Percentiles rank a stretch among this genome's conserved stretches.
Evolutionary conservation across 164 flowering plant genomes (phyloP).

Genomic region (Annona cherimola): DNA sequence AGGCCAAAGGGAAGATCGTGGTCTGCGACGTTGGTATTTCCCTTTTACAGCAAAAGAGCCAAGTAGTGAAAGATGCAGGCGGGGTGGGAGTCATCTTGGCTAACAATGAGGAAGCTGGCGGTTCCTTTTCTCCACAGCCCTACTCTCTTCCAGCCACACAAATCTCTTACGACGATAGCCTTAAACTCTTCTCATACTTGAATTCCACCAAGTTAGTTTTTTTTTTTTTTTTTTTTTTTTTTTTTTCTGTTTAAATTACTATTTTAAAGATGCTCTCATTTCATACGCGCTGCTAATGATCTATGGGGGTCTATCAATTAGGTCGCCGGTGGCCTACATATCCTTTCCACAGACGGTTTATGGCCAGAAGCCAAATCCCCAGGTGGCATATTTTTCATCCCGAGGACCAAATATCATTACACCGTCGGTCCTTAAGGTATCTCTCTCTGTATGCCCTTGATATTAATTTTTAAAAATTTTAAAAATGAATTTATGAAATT

Average conservation of each 20-base stretch:
- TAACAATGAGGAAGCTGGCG: conserved; percentile 10
- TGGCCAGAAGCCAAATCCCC: too few relatives aligned
- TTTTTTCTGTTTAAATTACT: too few relatives aligned
- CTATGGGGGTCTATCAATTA: conserved; percentile 5
- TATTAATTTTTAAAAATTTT: too few relatives aligned
- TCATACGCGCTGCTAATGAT: neutral
- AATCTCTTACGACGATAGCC: too few relatives aligned
- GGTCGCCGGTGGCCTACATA: conserved; percentile 27
- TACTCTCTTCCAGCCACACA: too few relatives aligned
- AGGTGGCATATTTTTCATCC: too few relatives aligned
- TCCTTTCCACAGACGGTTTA: too few relatives aligned
- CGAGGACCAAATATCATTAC: too few relatives aligned
- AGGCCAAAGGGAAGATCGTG: conserved; percentile 45
- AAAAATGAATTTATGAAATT: too few relatives aligned
- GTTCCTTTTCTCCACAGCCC: neutral
- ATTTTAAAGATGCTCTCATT: neutral
- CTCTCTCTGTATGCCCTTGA: neutral
- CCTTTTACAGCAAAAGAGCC: conserved; percentile 28
- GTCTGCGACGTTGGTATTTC: conserved; percentile 37
- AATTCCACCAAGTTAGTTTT: neutral
- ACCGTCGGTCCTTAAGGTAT: too few relatives aligned
- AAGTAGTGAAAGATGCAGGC: conserved; percentile 36
- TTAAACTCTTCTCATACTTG: too few relatives aligned
- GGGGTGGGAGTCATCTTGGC: conserved; percentile 44
- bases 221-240: too few relatives aligned